These are phyloP conservation scores for Mrakia blollopis DNA, from an alignment of 768 basidiomycete species.

Conservation along the genomic window DNA sequence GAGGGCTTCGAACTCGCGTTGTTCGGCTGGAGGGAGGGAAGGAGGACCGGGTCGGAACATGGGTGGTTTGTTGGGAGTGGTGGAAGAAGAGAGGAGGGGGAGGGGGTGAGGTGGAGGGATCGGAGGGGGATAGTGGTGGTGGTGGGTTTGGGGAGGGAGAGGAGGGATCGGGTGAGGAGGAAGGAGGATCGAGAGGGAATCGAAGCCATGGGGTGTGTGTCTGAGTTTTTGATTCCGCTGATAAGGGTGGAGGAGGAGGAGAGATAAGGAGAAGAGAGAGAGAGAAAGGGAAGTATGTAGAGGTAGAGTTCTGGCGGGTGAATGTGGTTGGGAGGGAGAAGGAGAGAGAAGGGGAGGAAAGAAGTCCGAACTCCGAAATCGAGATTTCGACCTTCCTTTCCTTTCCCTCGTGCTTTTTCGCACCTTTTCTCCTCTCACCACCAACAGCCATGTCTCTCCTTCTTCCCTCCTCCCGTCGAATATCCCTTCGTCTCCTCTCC, in stretches of 20 bases:
- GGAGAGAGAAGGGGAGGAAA: not conserved
- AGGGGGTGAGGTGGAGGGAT: not conserved
- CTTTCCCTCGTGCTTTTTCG: not conserved
- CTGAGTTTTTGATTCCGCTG: not conserved
- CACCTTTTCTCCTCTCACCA: too few species aligned
- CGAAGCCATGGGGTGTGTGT: not conserved
- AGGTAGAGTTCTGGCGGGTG: too few species aligned
- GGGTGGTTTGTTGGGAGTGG: not conserved
- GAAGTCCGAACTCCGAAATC: not conserved
- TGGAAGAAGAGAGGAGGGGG: not conserved
- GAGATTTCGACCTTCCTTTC: not conserved
- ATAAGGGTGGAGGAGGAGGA: not conserved
- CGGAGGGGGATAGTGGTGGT: too few species aligned
- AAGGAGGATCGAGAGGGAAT: not conserved
- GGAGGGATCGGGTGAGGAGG: not conserved
- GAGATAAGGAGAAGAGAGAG: not conserved
- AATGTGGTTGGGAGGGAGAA: not conserved
- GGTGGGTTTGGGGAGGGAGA: too few species aligned
- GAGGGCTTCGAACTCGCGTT: constrained; percentile 82
- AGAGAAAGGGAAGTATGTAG: not conserved
- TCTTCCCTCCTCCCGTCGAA: not conserved
- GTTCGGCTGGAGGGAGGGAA: constrained; percentile 65
- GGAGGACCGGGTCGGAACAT: constrained; percentile 60
- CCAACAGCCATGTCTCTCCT: too few species aligned
- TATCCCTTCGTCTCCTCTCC: not conserved